phyloP scores from a whole-genome alignment of 2,329 filamentous ascomycete species.

The Colletotrichum chlorophyti region DNA sequence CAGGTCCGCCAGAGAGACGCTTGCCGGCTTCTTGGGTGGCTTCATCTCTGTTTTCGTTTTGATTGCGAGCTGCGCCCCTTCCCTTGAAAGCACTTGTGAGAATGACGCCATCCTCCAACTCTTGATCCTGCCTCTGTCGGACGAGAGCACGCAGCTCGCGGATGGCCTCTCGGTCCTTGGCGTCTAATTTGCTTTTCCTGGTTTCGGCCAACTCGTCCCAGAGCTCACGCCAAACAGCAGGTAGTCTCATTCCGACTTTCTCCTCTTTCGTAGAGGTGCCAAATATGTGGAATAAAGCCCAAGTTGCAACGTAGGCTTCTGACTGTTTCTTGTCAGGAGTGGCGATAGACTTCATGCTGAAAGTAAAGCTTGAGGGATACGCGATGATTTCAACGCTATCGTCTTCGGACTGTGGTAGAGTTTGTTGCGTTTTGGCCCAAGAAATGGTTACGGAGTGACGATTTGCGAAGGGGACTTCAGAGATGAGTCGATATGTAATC shows the following conservation, averaged over 20 bases:
- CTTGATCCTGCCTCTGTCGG: conserved; percentile 71
- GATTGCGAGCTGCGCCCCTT: conserved; percentile 54
- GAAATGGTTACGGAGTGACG: conserved; percentile 76
- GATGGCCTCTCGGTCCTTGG: conserved; percentile 72
- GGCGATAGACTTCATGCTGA: conserved; percentile 78
- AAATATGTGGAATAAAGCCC: conserved; percentile 82
- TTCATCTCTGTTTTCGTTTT: conserved; percentile 57
- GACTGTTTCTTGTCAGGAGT: conserved; percentile 82
- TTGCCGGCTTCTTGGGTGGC: conserved; percentile 51
- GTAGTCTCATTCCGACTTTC: conserved; percentile 80
- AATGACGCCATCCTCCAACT: conserved; percentile 76
- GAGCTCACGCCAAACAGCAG: conserved; percentile 81
- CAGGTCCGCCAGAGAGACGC: conserved; percentile 46
- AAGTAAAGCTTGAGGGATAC: conserved; percentile 61
- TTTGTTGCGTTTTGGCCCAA: conserved; percentile 79
- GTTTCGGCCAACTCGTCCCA: conserved; percentile 79
- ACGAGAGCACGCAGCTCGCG: conserved; percentile 74
- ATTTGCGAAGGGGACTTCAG: conserved; percentile 76
- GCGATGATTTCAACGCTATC: conserved; percentile 48
- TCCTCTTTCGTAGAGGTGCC: conserved; percentile 82
- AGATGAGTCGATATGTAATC: conserved; percentile 73
- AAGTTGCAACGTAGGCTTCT: conserved; percentile 83
- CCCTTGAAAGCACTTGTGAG: conserved; percentile 78
- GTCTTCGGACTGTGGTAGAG: conserved; percentile 45
- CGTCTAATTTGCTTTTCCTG: conserved; percentile 74